Conservation (phyloP, 1,284 basidiomycete species). For the Ustilago sp. region DNA sequence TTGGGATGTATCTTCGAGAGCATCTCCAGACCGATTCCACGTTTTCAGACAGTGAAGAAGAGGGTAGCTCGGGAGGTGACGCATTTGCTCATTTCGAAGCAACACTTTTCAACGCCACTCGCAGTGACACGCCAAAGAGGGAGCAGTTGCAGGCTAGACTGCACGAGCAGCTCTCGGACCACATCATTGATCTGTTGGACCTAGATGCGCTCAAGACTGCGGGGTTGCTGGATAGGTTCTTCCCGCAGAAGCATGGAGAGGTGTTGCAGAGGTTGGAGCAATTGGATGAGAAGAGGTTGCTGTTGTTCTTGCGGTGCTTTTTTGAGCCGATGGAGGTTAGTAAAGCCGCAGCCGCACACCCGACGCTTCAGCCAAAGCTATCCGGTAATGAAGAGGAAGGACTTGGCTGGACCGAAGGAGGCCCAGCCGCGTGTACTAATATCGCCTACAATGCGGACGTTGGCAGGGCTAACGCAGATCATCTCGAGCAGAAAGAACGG, state of each 20-base stretch:
- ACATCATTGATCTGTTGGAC: conserved; percentile 73
- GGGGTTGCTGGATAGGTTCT: conserved; percentile 77
- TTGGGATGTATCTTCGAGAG: conserved; percentile 35
- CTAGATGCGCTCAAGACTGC: conserved; percentile 78
- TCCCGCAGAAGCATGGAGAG: conserved; percentile 75
- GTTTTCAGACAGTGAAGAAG: neutral
- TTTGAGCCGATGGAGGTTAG: conserved; percentile 74
- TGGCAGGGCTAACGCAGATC: conserved; percentile 44
- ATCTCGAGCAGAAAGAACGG: conserved; percentile 74
- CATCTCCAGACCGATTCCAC: conserved; percentile 19
- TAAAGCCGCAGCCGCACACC: conserved; percentile 69
- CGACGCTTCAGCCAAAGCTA: conserved; percentile 18
- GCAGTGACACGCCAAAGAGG: conserved; percentile 15
- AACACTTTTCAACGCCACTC: conserved; percentile 39
- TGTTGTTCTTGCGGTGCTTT: conserved; percentile 82
- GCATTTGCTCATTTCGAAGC: conserved; percentile 50
- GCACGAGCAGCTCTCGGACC: conserved; percentile 43
- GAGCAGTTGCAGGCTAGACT: conserved; percentile 24
- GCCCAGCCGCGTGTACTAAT: neutral
- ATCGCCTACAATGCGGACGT: conserved; percentile 33
- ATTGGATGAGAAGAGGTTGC: conserved; percentile 74
- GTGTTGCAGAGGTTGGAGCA: conserved; percentile 68
- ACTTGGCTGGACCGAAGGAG: conserved; percentile 59
- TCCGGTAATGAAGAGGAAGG: conserved; percentile 38
- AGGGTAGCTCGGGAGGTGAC: conserved; percentile 10